Base-by-base conservation (phyloP, 2,329 filamentous ascomycete species). In the Ceratocystis harringtonii region DNA sequence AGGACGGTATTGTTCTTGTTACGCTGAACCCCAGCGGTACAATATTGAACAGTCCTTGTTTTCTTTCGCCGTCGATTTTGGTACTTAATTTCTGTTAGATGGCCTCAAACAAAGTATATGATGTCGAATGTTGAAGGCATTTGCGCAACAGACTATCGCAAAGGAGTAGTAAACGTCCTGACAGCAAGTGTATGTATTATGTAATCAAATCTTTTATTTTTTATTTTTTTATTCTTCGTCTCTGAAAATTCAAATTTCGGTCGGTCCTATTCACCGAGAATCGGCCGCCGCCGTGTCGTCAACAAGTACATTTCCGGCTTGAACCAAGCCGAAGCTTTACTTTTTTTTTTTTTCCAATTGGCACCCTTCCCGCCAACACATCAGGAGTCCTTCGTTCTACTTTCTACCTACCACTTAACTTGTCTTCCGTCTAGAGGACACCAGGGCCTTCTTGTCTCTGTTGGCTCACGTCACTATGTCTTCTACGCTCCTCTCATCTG, bases 401-500 rank as follows among this genome's bases (percentile, higher is more conserved):
- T 28, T 41, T 36, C 44, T 65, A 25, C 12, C 19, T 62, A 15
- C 15, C 28, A 32, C 15, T 61, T n/a, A 8, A 44, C 7, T 28
- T 22, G 22, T 22, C 22, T 22, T 22, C 25, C 8, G 2, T 36
- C 32, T 36, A 36, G 25, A 7, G 2, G 3, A 44, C 22, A 1
- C 22, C 17, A 52, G 15, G 19, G 19, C 22, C 8, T 30, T 25
- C 28, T 36, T 19, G 5, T 36, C 52, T 25, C 17, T 19, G 50
- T 2, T 55, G 17, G 5, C 19, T 19, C 19, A 48, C 8, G 19
- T 22, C 19, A n/a, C 48, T 0, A 67, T 67, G 66, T 55, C 63
- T 15, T 58, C 62, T 36, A 43, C 62, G 1, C 61, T 65, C n/a
- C 61, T 63, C 3, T 41, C 62, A 22, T 32, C 57, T 32, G 55